Conservation (phyloP, 2,329 filamentous ascomycete genomes). For the Colletotrichum tamarilloi region DNA sequence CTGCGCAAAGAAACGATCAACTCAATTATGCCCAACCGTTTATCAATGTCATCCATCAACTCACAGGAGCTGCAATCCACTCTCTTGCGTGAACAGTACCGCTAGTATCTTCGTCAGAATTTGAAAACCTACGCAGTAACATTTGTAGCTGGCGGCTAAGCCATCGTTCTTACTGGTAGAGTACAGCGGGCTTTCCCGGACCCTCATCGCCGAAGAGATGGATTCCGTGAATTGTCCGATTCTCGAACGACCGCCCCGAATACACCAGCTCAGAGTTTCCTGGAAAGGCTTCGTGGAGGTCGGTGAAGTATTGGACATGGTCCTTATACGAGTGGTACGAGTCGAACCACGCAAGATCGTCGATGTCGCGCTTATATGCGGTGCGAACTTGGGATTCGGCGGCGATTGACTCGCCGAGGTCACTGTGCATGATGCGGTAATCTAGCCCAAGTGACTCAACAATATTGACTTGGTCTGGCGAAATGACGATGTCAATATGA, state of each 20-base stretch:
- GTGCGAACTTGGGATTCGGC: conserved; percentile 34
- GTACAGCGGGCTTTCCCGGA: conserved; percentile 58
- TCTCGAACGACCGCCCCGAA: conserved; percentile 56
- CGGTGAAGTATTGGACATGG: conserved; percentile 57
- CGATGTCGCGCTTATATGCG: conserved; percentile 40
- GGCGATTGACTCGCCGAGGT: conserved; percentile 41
- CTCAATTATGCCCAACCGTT: conserved; percentile 35
- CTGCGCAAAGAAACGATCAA: conserved; percentile 25
- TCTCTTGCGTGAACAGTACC: conserved; percentile 64
- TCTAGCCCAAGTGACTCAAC: conserved; percentile 41
- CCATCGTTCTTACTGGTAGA: conserved; percentile 50
- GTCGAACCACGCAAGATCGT: conserved; percentile 58
- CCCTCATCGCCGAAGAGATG: conserved; percentile 58
- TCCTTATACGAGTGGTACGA: conserved; percentile 62
- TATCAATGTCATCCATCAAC: conserved; percentile 14
- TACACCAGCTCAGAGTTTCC: conserved; percentile 58
- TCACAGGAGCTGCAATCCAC: conserved; percentile 67
- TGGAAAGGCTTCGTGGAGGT: conserved; percentile 54
- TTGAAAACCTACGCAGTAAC: too few species aligned
- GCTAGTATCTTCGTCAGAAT: not conserved
- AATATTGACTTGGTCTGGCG: conserved; percentile 38
- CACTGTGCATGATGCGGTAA: conserved; percentile 37
- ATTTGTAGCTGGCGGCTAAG: not conserved
- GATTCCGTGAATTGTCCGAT: conserved; percentile 67
- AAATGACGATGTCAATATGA: conserved; percentile 41